Evolutionary conservation across 2,329 filamentous ascomycete species (phyloP).

Genomic region (Curvularia verruculosa): DNA sequence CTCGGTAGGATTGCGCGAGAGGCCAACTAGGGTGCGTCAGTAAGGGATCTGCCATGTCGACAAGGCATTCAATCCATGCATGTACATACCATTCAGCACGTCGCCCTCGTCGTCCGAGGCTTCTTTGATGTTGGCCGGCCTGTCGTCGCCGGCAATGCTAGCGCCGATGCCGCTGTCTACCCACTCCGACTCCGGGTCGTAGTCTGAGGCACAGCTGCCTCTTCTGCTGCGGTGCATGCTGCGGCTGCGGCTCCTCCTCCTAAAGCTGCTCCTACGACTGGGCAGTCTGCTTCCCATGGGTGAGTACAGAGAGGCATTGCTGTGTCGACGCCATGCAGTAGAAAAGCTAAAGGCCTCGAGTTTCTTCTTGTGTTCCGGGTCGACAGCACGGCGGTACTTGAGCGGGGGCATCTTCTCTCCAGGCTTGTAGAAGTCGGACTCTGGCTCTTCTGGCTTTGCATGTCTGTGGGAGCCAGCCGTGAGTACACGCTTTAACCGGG

Average conservation of each 20-base stretch:
- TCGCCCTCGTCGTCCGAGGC: slow-evolving; percentile 54
- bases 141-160: slow-evolving; percentile 40
- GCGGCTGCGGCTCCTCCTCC: slow-evolving; percentile 40
- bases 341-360: slow-evolving; percentile 57
- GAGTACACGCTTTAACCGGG: slow-evolving; percentile 54
- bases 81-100: slow-evolving; percentile 53
- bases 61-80: no score
- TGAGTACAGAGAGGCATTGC: slow-evolving; percentile 53
- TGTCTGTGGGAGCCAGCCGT: slow-evolving; percentile 40
- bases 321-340: slow-evolving; percentile 55
- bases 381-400: slow-evolving; percentile 57
- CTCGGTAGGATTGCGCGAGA: slow-evolving; percentile 43
- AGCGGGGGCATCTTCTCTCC: slow-evolving; percentile 59
- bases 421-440: slow-evolving; percentile 57
- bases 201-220: slow-evolving; percentile 45
- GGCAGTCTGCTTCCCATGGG: slow-evolving; percentile 58
- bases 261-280: slow-evolving; percentile 47
- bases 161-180: slow-evolving; percentile 46
- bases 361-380: slow-evolving; percentile 58
- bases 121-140: slow-evolving; percentile 47
- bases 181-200: slow-evolving; percentile 48
- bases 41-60: slow-evolving; percentile 9
- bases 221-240: slow-evolving; percentile 39
- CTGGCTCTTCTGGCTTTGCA: slow-evolving; percentile 44
- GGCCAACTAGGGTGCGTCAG: slow-evolving; percentile 40